Base-by-base conservation (phyloP, 148 eudicot genomes). In the Chenopodium formosanum region DNA sequence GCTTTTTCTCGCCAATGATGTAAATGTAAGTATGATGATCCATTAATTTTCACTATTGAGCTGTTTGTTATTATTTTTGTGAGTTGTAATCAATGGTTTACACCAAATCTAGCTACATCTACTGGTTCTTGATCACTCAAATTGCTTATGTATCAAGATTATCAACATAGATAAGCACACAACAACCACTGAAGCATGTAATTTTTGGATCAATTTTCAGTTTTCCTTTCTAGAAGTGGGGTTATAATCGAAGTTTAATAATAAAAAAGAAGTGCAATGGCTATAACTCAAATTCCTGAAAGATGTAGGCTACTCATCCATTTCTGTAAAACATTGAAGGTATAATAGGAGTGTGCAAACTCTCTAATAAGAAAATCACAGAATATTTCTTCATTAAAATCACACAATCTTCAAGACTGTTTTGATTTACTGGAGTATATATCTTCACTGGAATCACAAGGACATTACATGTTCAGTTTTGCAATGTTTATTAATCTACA, bases 1-100 rank as follows among this genome's bases (percentile, higher is more conserved):
- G 86, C 90, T 91, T 82, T 92, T 92, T 83, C 97, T 95, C 75
- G 94, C 95, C 74, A 91, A 95, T 86, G 98, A 95, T 80, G 82
- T 88, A 31, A 83, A 81, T 81, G 99, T 95, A 90, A 88, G 99
- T 87, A 63, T 66, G 62, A 80, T 76, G 62, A 22, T 3, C 20
- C 34, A 48, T 32, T 12, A 8, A 13, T 64, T 25, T 34, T 17
- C 70, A 66, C 27, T 9, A 48, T 64, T 63, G 22, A 78, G 40
- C 48, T 16, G 56, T 11, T 16, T 68, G 7, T 75, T 23, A 62
- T 4, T n/a, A 70, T 32, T 27, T 3, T 11, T 66, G 68, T 78
- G 78, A 73, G 10, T 66, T 52, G 48, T 47, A 9, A 22, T 31
- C 7, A 22, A 50, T 67, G 25, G 37, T 71, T 44, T n/a, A 31